Evolutionary conservation across 306 rosid genomes (phyloP).

Genomic region (Macrotyloma uniflorum): DNA sequence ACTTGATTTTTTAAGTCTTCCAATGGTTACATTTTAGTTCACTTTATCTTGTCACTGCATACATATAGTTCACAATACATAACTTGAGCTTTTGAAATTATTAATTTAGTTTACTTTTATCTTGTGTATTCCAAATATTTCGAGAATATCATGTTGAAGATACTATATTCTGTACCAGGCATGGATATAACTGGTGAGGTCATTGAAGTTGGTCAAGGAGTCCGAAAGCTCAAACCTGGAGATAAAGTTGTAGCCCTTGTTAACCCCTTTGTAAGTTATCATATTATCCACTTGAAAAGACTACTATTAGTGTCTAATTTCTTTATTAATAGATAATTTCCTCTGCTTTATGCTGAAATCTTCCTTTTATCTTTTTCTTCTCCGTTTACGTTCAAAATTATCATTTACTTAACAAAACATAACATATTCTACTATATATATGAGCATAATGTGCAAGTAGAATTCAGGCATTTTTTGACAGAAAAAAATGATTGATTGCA

Average conservation of each 20-base stretch:
- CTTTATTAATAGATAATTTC: not conserved
- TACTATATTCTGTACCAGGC: slow-evolving; percentile 46
- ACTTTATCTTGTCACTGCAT: too few species aligned
- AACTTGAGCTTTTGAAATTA: not conserved
- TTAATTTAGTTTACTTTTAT: not conserved
- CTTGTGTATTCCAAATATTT: slow-evolving; percentile 15
- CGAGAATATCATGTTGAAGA: not conserved
- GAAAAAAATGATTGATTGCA: not conserved
- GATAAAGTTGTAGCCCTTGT: slow-evolving; percentile 65
- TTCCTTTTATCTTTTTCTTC: not conserved
- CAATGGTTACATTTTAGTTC: not conserved
- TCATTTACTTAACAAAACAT: not conserved
- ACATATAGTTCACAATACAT: not conserved
- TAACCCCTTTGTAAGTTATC: slow-evolving; percentile 43
- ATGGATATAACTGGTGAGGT: slow-evolving; percentile 77
- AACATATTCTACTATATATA: not conserved
- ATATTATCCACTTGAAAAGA: not conserved
- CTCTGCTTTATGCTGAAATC: not conserved
- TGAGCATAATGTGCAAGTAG: not conserved
- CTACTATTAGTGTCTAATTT: not conserved
- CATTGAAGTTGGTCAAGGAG: slow-evolving; percentile 60
- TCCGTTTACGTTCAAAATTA: not conserved
- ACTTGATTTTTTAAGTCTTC: too few species aligned
- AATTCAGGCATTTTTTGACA: not conserved
- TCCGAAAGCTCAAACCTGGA: slow-evolving; percentile 58